Evolutionary conservation across 805 yeast species (phyloP), one percentile per base, ranked within the genome.

Genomic region (Spathaspora sp.): DNA sequence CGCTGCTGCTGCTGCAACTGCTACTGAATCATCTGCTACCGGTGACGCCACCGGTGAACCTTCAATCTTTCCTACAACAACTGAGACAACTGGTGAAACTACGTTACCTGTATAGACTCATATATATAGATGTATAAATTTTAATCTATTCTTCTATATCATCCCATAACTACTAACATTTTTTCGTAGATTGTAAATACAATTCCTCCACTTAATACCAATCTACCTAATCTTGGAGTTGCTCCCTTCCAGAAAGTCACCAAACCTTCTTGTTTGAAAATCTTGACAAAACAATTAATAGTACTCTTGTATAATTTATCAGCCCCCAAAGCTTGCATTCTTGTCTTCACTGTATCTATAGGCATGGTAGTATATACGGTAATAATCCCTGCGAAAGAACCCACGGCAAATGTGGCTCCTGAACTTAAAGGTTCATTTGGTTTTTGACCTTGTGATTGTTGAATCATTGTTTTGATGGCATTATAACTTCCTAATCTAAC

Each of bases 171-270:
- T 39, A 76, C 80, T 67, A 93, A 76, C 74, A 93, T 86, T 71
- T 91, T 89, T 67, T 93, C 99, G 68, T 93, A 93, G 51, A 94
- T 89, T 18, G 98, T 94, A 72, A 93, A 93, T 28, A 94, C 97
- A 58, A 93, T 93, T 61, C 99, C 99, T 55, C 99, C 99, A 70
- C 96, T 87, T 64, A 93, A 78, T 35, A 92, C 83, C 64, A 93
- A 78, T 61, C 99, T 82, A 5, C 98, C 98, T 55, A 93, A 75
- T 65, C 99, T 80, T 45, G 99, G 98, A 1, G 98, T 94, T 35
- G 98, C 97, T 55, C 99, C 99, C 70, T 89, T 89, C 99, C 99
- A 93, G 72, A 91, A 90, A 5, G 97, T 87, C 63, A 81, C 73
- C 57, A 92, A 72, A 9, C 99, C 99, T 71, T 93, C 99, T 50